Evolutionary conservation across 495 filamentous ascomycete species (phyloP).

Genomic region (Penicillium malachiteum): DNA sequence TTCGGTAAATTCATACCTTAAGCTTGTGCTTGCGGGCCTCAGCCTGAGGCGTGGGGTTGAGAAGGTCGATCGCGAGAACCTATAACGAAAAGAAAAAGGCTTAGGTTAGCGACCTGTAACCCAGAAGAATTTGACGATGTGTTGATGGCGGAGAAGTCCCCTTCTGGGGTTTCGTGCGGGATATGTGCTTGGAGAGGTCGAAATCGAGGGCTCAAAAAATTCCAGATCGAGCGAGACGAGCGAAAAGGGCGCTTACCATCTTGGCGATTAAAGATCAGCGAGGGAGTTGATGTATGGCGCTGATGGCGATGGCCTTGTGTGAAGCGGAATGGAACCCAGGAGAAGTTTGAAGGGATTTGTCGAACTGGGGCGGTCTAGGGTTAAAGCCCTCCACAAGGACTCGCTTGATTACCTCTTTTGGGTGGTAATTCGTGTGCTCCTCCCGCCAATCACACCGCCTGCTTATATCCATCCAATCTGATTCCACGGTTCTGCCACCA

Average conservation of each 20-base stretch:
- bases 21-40: slow-evolving; percentile 99
- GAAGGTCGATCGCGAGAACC: slow-evolving; percentile 99
- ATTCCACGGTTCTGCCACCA: slow-evolving; percentile 10
- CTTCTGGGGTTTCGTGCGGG: neutral
- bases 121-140: slow-evolving; percentile 3
- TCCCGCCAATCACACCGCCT: slow-evolving; percentile 30
- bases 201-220: slow-evolving; percentile 7
- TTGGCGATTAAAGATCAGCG: slow-evolving; percentile 52
- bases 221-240: slow-evolving; percentile 10
- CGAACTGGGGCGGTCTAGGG: slow-evolving; percentile 38
- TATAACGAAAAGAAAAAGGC: slow-evolving; percentile 35
- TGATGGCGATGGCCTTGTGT: slow-evolving; percentile 51
- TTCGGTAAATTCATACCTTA: slow-evolving; percentile 66
- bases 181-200: slow-evolving; percentile 4
- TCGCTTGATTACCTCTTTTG: slow-evolving; percentile 38
- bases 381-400: slow-evolving; percentile 28
- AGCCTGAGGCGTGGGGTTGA: slow-evolving; percentile 92
- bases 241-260: slow-evolving; percentile 39
- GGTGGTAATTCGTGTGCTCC: slow-evolving; percentile 7
- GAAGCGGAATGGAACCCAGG: slow-evolving; percentile 36
- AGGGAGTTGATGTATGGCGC: slow-evolving; percentile 47
- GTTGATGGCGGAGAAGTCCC: neutral
- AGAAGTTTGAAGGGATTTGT: slow-evolving; percentile 43
- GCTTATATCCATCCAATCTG: neutral
- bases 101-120: slow-evolving; percentile 14